Base-by-base conservation (phyloP, 805 yeast species). In the Metahyphopichia silvanorum region DNA sequence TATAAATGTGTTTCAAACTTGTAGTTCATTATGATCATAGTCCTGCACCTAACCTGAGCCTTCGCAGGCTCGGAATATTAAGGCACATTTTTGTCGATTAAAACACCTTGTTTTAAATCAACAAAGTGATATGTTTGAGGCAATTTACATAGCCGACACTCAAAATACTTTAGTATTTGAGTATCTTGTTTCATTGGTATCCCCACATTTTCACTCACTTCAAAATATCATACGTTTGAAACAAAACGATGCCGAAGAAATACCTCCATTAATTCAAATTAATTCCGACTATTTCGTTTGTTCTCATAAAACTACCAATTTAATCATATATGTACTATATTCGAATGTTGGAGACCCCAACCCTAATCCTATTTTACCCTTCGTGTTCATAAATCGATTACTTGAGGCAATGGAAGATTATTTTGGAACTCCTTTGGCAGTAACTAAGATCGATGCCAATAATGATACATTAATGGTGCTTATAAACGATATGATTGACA, bases 401-500 rank as follows among this genome's bases (percentile, higher is more conserved):
- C 63, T 79, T 10, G 69, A 56, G 13, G 70, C 70, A 0, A 62
- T 85, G 42, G 61, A 67, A 29, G 79, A 75, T 34, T 85, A 79
- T 53, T 81, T 86, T 25, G 72, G 72, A 15, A 37, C 55, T 3
- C 79, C 79, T 2, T 50, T 88, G 19, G 69, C 77, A 2, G 55
- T 76, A 2, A 50, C 72, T 16, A 82, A 79, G 43, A 59, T 93
- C 8, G 80, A 74, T 33, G 74, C 82, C 27, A 82, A 87, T 49
- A 72, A 71, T 42, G 94, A 87, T 48, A 76, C 84, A 2, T 57
- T 88, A 27, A 71, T 83, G 20, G 63, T 87, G 45, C 57, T 91
- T 22, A 60, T 89, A 39, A 82, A 79, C 47, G 93, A 85, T 49
- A 76, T 86, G 77, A 50, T 88, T 10, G 95, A 86, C 44, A 80